phyloP scores from a whole-genome alignment of 2,329 filamentous ascomycete genomes.

The Drechmeria coniospora region DNA sequence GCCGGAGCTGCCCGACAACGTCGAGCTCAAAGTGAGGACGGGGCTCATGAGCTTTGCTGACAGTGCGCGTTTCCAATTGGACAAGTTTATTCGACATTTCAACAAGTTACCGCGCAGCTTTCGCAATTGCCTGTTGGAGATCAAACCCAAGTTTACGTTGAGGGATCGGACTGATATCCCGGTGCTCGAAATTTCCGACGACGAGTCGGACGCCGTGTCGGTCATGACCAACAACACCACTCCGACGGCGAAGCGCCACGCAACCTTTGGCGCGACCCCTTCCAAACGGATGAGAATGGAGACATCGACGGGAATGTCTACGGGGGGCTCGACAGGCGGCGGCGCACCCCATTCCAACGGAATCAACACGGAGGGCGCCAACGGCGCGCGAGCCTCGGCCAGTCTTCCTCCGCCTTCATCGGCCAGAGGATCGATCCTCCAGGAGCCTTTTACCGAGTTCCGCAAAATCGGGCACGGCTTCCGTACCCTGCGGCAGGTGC shows the following conservation, averaged over 20 bases:
- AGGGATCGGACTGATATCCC: slow-evolving; percentile 19
- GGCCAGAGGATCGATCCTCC: slow-evolving; percentile 8
- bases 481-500: slow-evolving; percentile 34
- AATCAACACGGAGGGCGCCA: too few relatives aligned
- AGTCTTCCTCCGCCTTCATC: slow-evolving; percentile 5
- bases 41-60: slow-evolving; percentile 43
- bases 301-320: slow-evolving; percentile 3
- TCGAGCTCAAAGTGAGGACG: slow-evolving; percentile 48
- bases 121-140: slow-evolving; percentile 25
- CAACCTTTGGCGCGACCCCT: slow-evolving; percentile 13
- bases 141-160: slow-evolving; percentile 32
- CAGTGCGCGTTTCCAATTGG: slow-evolving; percentile 34
- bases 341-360: slow-evolving; percentile 20
- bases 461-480: slow-evolving; percentile 22
- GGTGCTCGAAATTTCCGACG: slow-evolving; percentile 22
- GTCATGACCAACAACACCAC: slow-evolving; percentile 8
- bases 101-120: slow-evolving; percentile 36
- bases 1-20: slow-evolving; percentile 52
- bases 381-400: slow-evolving; percentile 6
- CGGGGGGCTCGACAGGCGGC: too few relatives aligned
- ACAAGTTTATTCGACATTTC: slow-evolving; percentile 28
- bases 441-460: slow-evolving; percentile 24
- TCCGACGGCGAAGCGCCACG: slow-evolving; percentile 14
- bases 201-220: slow-evolving; percentile 21
- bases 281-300: slow-evolving; percentile 17